phyloP scores from a whole-genome alignment of 495 filamentous ascomycete genomes.

The Aspergillus ostianus region DNA sequence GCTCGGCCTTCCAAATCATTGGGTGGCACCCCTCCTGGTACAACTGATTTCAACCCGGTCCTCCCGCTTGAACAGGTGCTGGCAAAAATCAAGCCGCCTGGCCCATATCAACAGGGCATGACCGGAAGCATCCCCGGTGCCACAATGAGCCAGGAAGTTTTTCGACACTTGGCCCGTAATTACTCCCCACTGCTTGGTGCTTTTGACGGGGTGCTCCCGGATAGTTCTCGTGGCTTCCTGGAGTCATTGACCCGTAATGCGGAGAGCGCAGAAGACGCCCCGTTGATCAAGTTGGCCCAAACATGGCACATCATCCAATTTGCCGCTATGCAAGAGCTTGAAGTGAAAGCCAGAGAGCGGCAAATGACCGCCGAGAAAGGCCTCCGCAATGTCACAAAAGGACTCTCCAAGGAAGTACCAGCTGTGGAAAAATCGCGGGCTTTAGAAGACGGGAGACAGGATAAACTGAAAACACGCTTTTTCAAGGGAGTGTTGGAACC shows the following conservation, averaged over 20 bases:
- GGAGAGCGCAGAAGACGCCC: constrained; percentile 55
- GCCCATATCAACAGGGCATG: constrained; percentile 59
- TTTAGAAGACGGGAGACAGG: constrained; percentile 37
- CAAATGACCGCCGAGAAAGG: constrained; percentile 29
- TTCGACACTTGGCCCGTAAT: constrained; percentile 57
- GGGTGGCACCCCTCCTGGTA: constrained; percentile 57
- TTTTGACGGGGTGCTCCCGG: constrained; percentile 24
- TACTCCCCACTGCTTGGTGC: constrained; percentile 50
- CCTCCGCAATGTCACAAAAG: constrained; percentile 26
- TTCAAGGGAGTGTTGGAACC: constrained; percentile 46
- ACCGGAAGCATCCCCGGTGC: constrained; percentile 58
- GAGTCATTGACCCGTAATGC: constrained; percentile 63
- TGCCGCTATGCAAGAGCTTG: constrained; percentile 59
- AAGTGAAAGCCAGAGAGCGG: constrained; percentile 57
- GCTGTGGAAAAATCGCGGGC: constrained; percentile 24
- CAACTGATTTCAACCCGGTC: constrained; percentile 44
- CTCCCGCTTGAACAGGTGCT: constrained; percentile 62
- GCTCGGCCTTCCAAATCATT: constrained; percentile 40
- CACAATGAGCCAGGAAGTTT: constrained; percentile 50
- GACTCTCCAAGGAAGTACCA: constrained; percentile 34
- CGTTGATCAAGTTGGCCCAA: constrained; percentile 64
- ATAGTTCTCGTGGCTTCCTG: constrained; percentile 46
- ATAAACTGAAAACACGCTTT: constrained; percentile 41
- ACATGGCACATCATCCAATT: constrained; percentile 72
- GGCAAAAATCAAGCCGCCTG: constrained; percentile 50